phyloP scores from a whole-genome alignment of 2,329 filamentous ascomycete species.

The Aspergillus sclerotialis region DNA sequence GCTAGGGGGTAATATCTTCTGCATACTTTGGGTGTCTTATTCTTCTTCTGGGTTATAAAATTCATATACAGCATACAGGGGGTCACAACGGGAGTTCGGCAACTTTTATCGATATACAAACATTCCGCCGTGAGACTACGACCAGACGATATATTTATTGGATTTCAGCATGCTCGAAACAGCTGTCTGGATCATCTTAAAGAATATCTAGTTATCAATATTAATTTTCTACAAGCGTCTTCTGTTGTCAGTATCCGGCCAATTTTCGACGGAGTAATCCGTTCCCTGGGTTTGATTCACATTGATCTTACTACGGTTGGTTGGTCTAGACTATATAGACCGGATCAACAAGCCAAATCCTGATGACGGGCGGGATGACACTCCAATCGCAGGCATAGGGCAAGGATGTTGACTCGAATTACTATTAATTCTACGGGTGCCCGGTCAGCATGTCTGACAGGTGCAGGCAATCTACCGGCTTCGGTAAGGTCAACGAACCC shows the following conservation, averaged over 20 bases:
- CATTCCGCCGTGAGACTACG: conserved; percentile 9
- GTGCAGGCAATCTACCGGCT: too few relatives aligned
- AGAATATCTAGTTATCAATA: background rate
- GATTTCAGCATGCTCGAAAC: background rate
- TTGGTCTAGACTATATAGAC: too few relatives aligned
- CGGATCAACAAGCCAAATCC: too few relatives aligned
- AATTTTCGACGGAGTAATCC: background rate
- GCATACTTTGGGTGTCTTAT: background rate
- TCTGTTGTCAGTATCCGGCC: background rate
- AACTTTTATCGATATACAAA: background rate
- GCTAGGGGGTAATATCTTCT: conserved; percentile 16
- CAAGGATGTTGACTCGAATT: too few relatives aligned
- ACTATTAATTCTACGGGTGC: too few relatives aligned
- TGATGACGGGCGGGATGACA: too few relatives aligned
- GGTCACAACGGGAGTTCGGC: background rate
- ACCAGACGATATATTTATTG: conserved; percentile 2
- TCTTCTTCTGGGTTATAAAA: background rate
- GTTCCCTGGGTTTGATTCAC: background rate
- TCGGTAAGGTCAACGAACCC: too few relatives aligned
- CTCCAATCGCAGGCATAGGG: too few relatives aligned
- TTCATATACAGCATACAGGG: background rate
- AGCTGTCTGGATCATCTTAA: background rate
- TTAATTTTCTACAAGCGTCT: background rate
- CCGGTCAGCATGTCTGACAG: too few relatives aligned
- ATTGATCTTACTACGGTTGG: too few relatives aligned